Percentiles rank a stretch among this genome's conserved stretches.
Evolutionary conservation across 805 yeast genomes (phyloP).

Genomic region (Candida namnaoensis): DNA sequence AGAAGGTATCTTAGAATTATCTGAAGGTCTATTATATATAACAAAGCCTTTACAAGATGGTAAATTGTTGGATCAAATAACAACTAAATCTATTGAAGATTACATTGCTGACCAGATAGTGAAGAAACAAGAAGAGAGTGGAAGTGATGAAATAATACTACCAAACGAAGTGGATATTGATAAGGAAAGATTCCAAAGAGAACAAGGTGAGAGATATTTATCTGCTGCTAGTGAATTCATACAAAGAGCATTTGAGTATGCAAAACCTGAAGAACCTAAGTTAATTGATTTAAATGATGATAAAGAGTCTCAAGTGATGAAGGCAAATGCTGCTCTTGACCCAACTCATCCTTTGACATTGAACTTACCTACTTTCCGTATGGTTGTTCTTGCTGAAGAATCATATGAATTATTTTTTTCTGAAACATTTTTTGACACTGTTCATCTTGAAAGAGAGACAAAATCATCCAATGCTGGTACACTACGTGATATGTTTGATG

Average conservation of each 20-base stretch:
- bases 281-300: conserved; percentile 33
- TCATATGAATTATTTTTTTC: conserved; percentile 83
- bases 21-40: conserved; percentile 78
- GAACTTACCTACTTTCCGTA: conserved; percentile 81
- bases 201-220: conserved; percentile 72
- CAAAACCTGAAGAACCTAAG: conserved; percentile 53
- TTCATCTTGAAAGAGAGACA: conserved; percentile 54
- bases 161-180: conserved; percentile 58
- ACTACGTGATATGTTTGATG: conserved; percentile 83
- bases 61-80: conserved; percentile 49
- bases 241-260: conserved; percentile 84
- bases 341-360: conserved; percentile 70
- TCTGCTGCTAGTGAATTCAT: conserved; percentile 83
- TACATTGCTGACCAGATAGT: conserved; percentile 58
- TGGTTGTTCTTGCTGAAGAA: conserved; percentile 92
- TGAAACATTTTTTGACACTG: conserved; percentile 53
- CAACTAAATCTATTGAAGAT: conserved; percentile 54
- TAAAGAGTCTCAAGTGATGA: conserved; percentile 16
- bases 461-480: conserved; percentile 39
- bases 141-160: conserved; percentile 31
- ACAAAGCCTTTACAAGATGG: conserved; percentile 86
- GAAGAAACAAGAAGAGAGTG: conserved; percentile 22
- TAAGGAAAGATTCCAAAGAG: conserved; percentile 48
- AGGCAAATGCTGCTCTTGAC: conserved; percentile 75
- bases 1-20: conserved; percentile 73